Conservation (phyloP, 768 basidiomycete genomes). For the Panaeolus papilionaceus region DNA sequence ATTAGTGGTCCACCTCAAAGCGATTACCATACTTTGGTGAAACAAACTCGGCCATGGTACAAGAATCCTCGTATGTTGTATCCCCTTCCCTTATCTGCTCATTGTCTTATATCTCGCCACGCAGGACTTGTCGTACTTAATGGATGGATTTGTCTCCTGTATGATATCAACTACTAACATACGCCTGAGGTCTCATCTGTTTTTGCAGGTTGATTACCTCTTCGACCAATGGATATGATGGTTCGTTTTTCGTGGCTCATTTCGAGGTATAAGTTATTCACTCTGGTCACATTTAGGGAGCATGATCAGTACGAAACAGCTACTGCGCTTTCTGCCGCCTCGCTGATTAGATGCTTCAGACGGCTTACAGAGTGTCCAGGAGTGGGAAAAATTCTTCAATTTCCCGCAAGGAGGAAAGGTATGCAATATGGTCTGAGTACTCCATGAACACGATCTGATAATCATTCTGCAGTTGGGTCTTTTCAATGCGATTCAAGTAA, state of each 20-base stretch:
- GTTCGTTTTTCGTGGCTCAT: slow-evolving; percentile 31
- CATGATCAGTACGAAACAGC: slow-evolving; percentile 29
- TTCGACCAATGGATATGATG: slow-evolving; percentile 31
- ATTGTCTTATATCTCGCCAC: neutral
- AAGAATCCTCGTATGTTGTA: slow-evolving; percentile 30
- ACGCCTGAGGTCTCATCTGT: neutral
- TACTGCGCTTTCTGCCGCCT: neutral
- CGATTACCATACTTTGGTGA: neutral
- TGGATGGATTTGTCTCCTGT: slow-evolving; percentile 31
- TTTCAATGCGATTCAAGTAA: slow-evolving; percentile 31
- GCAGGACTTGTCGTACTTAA: slow-evolving; percentile 39
- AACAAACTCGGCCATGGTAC: slow-evolving; percentile 24
- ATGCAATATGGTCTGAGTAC: neutral
- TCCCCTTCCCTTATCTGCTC: neutral
- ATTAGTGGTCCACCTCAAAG: slow-evolving; percentile 27
- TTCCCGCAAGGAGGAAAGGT: slow-evolving; percentile 29
- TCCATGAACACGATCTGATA: neutral
- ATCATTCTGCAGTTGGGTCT: slow-evolving; percentile 26
- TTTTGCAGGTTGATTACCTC: slow-evolving; percentile 31
- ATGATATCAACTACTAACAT: neutral
- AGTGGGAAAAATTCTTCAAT: slow-evolving; percentile 29
- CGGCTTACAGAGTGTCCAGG: slow-evolving; percentile 28
- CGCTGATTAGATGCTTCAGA: slow-evolving; percentile 19
- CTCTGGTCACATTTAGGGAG: slow-evolving; percentile 29
- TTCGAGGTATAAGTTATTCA: neutral